Evolutionary conservation across 1,284 basidiomycete genomes (phyloP).

Genomic region (Mycena citricolor): DNA sequence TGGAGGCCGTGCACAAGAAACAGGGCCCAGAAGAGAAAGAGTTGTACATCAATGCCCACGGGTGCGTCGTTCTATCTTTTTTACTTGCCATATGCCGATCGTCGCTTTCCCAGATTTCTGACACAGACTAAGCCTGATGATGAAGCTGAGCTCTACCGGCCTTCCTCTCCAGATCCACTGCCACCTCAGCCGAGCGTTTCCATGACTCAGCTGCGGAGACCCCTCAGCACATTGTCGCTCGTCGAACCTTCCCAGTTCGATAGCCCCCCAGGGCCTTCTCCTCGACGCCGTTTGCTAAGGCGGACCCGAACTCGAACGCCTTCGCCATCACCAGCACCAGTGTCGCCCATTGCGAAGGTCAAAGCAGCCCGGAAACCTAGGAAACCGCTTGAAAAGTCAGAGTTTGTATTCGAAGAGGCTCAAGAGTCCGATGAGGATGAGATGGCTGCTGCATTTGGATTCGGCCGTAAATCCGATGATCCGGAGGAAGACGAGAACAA

Average conservation of each 20-base stretch:
- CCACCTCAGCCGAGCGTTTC: slow-evolving; percentile 12
- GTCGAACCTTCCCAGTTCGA: slow-evolving; percentile 26
- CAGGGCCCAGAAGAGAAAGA: slow-evolving; percentile 37
- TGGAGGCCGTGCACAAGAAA: slow-evolving; percentile 47
- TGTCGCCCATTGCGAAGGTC: too few species aligned
- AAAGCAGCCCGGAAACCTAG: slow-evolving; percentile 31
- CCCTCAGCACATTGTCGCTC: slow-evolving; percentile 51
- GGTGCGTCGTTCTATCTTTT: too few species aligned
- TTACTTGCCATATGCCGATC: too few species aligned
- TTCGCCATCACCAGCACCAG: too few species aligned
- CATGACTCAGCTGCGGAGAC: slow-evolving; percentile 35
- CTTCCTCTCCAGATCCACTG: slow-evolving; percentile 33
- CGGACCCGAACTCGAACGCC: slow-evolving; percentile 32
- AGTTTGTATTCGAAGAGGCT: slow-evolving; percentile 66
- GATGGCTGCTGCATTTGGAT: slow-evolving; percentile 57
- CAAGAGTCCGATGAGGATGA: slow-evolving; percentile 76
- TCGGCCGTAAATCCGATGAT: slow-evolving; percentile 43
- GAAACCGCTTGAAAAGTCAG: slow-evolving; percentile 48
- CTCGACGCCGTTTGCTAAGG: slow-evolving; percentile 42
- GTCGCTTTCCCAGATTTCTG: too few species aligned
- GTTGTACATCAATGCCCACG: slow-evolving; percentile 67
- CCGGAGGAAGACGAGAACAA: slow-evolving; percentile 59
- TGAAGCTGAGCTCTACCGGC: slow-evolving; percentile 48
- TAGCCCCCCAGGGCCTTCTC: slow-evolving; percentile 29
- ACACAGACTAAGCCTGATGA: slow-evolving; percentile 66